Conservation (phyloP, 805 yeast genomes). For the Geotrichum ghanense region DNA sequence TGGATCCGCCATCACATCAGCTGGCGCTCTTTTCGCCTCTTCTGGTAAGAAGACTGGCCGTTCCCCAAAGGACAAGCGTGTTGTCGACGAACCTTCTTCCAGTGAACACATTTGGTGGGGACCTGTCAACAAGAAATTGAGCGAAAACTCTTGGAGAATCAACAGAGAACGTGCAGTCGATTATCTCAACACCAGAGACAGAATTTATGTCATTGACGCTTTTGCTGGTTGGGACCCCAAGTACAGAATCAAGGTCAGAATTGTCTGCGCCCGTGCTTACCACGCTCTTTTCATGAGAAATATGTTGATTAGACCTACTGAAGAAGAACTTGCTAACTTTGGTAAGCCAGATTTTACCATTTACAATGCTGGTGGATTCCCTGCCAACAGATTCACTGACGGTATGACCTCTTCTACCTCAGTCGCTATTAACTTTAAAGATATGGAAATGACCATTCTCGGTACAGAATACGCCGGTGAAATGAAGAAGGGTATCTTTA, state of each 20-base stretch:
- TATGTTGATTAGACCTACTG: slow-evolving; percentile 92
- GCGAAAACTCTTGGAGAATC: slow-evolving; percentile 89
- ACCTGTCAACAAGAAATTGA: slow-evolving; percentile 91
- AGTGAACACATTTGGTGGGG: slow-evolving; percentile 95
- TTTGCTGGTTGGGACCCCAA: slow-evolving; percentile 99
- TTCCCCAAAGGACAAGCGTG: slow-evolving; percentile 96
- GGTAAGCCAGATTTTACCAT: slow-evolving; percentile 98
- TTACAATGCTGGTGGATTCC: slow-evolving; percentile 98
- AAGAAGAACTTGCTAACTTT: slow-evolving; percentile 74
- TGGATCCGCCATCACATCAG: slow-evolving; percentile 81
- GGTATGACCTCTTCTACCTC: slow-evolving; percentile 97
- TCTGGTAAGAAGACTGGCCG: slow-evolving; percentile 96
- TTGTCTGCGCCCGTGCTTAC: slow-evolving; percentile 96
- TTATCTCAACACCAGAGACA: slow-evolving; percentile 89
- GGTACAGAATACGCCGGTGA: slow-evolving; percentile 99
- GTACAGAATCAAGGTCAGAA: slow-evolving; percentile 90
- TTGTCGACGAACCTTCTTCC: slow-evolving; percentile 88
- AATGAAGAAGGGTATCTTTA: slow-evolving; percentile 98
- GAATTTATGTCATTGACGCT: slow-evolving; percentile 90
- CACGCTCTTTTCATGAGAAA: slow-evolving; percentile 97
- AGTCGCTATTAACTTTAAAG: slow-evolving; percentile 91
- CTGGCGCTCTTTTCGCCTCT: slow-evolving; percentile 93
- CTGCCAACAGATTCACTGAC: slow-evolving; percentile 89
- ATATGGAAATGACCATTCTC: slow-evolving; percentile 96
- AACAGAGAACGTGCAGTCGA: slow-evolving; percentile 95